phyloP scores from a whole-genome alignment of 306 rosid genomes.

The Abrus precatorius region DNA sequence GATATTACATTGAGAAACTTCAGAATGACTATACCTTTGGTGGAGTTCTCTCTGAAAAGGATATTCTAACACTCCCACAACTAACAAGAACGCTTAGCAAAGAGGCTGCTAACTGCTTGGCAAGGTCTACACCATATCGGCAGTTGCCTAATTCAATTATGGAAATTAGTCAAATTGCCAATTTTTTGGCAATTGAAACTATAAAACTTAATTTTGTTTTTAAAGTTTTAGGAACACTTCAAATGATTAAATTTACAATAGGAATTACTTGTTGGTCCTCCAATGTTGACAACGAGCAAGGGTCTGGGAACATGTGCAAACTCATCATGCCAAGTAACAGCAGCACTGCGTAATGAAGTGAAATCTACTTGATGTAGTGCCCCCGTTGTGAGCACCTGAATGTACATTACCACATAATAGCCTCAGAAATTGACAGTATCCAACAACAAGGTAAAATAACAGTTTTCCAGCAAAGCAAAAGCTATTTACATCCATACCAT shows the following conservation, averaged over 20 bases:
- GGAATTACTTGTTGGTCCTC: slow-evolving; percentile 83
- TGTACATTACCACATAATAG: slow-evolving; percentile 39
- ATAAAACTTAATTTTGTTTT: neutral
- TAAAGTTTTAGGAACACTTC: slow-evolving; percentile 21
- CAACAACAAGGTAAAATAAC: slow-evolving; percentile 38
- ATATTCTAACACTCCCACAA: slow-evolving; percentile 94
- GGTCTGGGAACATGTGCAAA: slow-evolving; percentile 86
- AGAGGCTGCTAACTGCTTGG: slow-evolving; percentile 74
- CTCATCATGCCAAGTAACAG: slow-evolving; percentile 83
- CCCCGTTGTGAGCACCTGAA: slow-evolving; percentile 86
- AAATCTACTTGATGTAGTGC: slow-evolving; percentile 92
- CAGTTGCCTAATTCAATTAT: slow-evolving; percentile 71
- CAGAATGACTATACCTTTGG: slow-evolving; percentile 64
- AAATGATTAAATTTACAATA: slow-evolving; percentile 39
- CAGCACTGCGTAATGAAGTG: slow-evolving; percentile 82
- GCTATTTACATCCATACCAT: slow-evolving; percentile 6
- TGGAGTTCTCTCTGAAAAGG: slow-evolving; percentile 90
- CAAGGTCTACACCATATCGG: slow-evolving; percentile 86
- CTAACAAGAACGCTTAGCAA: slow-evolving; percentile 73
- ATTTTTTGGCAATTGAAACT: neutral
- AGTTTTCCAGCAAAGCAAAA: slow-evolving; percentile 31
- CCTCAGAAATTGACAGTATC: slow-evolving; percentile 21
- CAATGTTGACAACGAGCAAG: slow-evolving; percentile 82
- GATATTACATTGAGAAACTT: slow-evolving; percentile 13
- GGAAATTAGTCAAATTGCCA: slow-evolving; percentile 37